Base-by-base conservation (phyloP, 495 filamentous ascomycete genomes). In the Astrothelium macrocarpum region DNA sequence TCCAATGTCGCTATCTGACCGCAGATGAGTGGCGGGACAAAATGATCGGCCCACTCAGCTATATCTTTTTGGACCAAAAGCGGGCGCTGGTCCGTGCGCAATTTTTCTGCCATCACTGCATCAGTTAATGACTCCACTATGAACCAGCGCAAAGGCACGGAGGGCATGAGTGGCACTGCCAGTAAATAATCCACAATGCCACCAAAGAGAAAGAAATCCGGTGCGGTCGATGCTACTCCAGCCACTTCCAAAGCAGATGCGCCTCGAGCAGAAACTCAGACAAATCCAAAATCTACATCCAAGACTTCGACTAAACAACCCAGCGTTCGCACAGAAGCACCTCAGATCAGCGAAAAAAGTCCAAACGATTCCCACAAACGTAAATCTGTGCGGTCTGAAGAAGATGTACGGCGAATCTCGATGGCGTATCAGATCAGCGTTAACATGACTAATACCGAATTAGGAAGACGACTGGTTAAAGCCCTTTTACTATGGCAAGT, bases 401-500 rank as follows among this genome's bases (percentile, higher is more conserved):
- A 49, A 18, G 45, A 49, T 49, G 45, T 49, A 49, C 11, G n/a
- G 20, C 20, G 20, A 5, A 5, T 23, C 20, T 18, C 20, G 20
- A 16, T 23, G 14, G 11, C 45, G 11, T 18, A 49, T 20, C 20
- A 18, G 34, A 5, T 5, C 34, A 5, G 5, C 5, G 5, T 14
- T 16, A 49, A 16, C 11, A 14, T 23, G 20, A 23, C 45, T 14
- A 5, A 49, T 49, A 10, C 14, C 10, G 5, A 14, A 56, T 12
- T 9, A 56, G 20, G 49, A 56, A 70, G 89, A 96, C 76, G 90
- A 90, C 60, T 83, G 97, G 16, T 79, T 97, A 46, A 86, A 95
- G 76, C 94, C 94, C 0, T 96, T 97, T 73, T 99, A 99, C 75
- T 90, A 93, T 68, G 92, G 90, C 62, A 99, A 97, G 73, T 86